Evolutionary conservation across 371 early-diverging fungal species (phyloP).

Genomic region (Blakeslea trispora): DNA sequence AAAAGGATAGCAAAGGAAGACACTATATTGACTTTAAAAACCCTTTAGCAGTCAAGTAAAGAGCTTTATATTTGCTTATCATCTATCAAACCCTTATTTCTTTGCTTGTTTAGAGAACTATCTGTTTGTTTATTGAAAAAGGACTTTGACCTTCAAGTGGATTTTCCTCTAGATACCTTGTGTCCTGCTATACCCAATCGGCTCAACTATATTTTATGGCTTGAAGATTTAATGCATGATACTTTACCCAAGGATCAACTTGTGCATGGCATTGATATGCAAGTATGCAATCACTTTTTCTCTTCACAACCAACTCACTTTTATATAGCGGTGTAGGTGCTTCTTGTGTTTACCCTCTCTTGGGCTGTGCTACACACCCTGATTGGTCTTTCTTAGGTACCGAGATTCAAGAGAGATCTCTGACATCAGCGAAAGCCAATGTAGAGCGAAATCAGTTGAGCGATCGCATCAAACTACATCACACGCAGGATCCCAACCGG

Average conservation of each 20-base stretch:
- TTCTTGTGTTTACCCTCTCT: slow-evolving; percentile 75
- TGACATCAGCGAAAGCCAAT: slow-evolving; percentile 60
- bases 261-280: slow-evolving; percentile 65
- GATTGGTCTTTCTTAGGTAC: slow-evolving; percentile 63
- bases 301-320: background rate
- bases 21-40: slow-evolving; percentile 45
- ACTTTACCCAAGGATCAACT: slow-evolving; percentile 9
- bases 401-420: slow-evolving; percentile 55
- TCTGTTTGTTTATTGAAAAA: slow-evolving; percentile 60
- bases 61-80: no score
- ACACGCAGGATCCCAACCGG: slow-evolving; percentile 32
- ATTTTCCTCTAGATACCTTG: slow-evolving; percentile 65
- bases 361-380: slow-evolving; percentile 53
- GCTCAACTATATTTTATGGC: slow-evolving; percentile 68
- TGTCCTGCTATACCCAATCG: slow-evolving; percentile 68
- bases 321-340: slow-evolving; percentile 68
- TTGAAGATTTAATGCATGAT: slow-evolving; percentile 59
- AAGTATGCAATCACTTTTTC: background rate
- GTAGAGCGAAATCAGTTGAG: slow-evolving; percentile 51
- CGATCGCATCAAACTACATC: slow-evolving; percentile 42
- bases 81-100: no score
- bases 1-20: slow-evolving; percentile 9
- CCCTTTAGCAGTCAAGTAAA: slow-evolving; percentile 41
- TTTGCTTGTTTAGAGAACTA: slow-evolving; percentile 47
- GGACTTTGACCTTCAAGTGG: slow-evolving; percentile 57